phyloP scores from a whole-genome alignment of 2,329 filamentous ascomycete genomes.

The Ceratocystiopsis minuta region DNA sequence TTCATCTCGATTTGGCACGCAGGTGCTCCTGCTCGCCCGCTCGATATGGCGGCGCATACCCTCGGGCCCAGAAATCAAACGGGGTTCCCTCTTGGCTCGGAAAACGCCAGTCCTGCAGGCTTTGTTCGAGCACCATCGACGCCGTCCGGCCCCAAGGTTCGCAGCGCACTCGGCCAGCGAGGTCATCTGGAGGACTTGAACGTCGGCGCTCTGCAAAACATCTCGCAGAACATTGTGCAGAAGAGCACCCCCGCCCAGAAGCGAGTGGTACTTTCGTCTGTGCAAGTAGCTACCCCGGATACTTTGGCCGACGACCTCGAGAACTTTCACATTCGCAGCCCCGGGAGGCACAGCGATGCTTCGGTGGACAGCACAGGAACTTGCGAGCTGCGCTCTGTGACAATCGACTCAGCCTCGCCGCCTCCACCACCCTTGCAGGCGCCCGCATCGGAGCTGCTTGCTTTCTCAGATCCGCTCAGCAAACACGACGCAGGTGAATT shows the following conservation, averaged over 20 bases:
- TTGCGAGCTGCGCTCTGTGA: neutral
- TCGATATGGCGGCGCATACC: neutral
- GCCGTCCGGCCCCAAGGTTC: neutral
- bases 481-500: constrained; percentile 31
- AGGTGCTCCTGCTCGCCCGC: too few relatives aligned
- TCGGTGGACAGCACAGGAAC: neutral
- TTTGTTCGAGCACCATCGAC: neutral
- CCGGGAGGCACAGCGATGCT: neutral
- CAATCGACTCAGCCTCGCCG: neutral
- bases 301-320: constrained; percentile 16
- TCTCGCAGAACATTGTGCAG: neutral
- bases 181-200: constrained; percentile 4
- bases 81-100: neutral
- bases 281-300: constrained; percentile 9
- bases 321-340: constrained; percentile 15
- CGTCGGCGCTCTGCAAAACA: constrained; percentile 3
- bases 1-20: neutral
- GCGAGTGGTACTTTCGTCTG: too few relatives aligned
- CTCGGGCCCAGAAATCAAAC: neutral
- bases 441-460: neutral
- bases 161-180: neutral
- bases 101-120: constrained; percentile 2
- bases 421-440: too few relatives aligned
- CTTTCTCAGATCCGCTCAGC: constrained; percentile 1
- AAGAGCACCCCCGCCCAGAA: too few relatives aligned